These are phyloP conservation scores for Aphanomyces astaci DNA, from an alignment of 352 stramenopile genomes.

Conservation along the genomic window DNA sequence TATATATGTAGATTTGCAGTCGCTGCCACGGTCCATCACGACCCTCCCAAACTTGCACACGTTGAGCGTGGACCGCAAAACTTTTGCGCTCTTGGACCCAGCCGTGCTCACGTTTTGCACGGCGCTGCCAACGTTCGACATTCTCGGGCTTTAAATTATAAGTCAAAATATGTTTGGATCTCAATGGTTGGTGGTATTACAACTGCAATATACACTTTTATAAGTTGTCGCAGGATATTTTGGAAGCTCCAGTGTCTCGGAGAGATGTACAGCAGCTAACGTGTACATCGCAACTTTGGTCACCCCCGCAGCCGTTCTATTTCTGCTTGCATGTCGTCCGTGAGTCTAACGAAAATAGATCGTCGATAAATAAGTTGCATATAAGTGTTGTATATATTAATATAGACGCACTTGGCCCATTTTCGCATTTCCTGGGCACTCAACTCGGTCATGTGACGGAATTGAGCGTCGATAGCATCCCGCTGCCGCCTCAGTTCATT, in stretches of 20 bases:
- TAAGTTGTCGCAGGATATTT: too few species aligned
- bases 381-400: too few species aligned
- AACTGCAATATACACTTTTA: too few species aligned
- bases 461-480: slow-evolving; percentile 37
- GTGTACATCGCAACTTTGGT: too few species aligned
- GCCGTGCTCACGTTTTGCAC: not conserved
- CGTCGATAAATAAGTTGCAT: too few species aligned
- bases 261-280: too few species aligned
- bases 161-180: too few species aligned
- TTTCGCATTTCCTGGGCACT: slow-evolving; percentile 79
- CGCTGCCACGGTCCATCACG: not conserved
- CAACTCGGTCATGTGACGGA: slow-evolving; percentile 56
- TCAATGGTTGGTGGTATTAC: not conserved
- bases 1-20: not conserved
- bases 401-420: slow-evolving; percentile 38
- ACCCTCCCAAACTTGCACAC: not conserved
- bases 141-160: slow-evolving; percentile 2
- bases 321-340: slow-evolving; percentile 73
- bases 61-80: slow-evolving; percentile 12
- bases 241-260: too few species aligned
- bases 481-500: slow-evolving; percentile 45
- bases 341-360: slow-evolving; percentile 31
- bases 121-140: not conserved
- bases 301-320: slow-evolving; percentile 48
- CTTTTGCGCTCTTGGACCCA: slow-evolving; percentile 14